Conservation (phyloP, 208 protist species). For the Trypanosoma caninum region DNA sequence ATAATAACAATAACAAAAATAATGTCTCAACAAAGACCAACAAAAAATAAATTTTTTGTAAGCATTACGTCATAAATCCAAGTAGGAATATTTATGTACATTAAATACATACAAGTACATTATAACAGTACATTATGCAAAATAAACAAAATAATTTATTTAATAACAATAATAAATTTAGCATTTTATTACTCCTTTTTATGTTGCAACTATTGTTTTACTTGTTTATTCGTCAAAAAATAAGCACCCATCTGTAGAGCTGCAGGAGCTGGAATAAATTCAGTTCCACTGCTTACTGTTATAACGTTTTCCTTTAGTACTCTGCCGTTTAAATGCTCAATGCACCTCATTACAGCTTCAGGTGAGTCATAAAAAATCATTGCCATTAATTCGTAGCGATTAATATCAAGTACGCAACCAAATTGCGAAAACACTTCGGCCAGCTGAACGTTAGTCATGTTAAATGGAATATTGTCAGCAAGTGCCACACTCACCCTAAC, state of each 20-base stretch:
- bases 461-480: constrained; percentile 84
- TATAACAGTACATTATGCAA: too few relatives aligned
- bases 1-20: too few relatives aligned
- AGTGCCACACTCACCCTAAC: constrained; percentile 64
- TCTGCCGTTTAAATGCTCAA: constrained; percentile 78
- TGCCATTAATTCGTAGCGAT: constrained; percentile 64
- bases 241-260: constrained; percentile 56
- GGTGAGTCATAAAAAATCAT: constrained; percentile 78
- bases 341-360: constrained; percentile 72
- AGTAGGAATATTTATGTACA: too few relatives aligned
- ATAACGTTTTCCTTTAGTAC: constrained; percentile 63
- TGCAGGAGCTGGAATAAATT: constrained; percentile 65
- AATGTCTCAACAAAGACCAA: too few relatives aligned
- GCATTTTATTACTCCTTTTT: too few relatives aligned
- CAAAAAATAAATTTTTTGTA: too few relatives aligned
- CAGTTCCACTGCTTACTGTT: constrained; percentile 79
- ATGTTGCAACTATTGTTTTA: background rate
- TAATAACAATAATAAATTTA: too few relatives aligned
- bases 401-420: constrained; percentile 81
- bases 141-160: too few relatives aligned
- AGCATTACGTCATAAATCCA: too few relatives aligned
- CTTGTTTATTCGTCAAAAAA: constrained; percentile 4
- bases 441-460: constrained; percentile 69
- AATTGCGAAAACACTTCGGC: constrained; percentile 68
- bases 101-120: too few relatives aligned